Conservation (phyloP, 73 alveolate species). For the Tetrahymena borealis region DNA sequence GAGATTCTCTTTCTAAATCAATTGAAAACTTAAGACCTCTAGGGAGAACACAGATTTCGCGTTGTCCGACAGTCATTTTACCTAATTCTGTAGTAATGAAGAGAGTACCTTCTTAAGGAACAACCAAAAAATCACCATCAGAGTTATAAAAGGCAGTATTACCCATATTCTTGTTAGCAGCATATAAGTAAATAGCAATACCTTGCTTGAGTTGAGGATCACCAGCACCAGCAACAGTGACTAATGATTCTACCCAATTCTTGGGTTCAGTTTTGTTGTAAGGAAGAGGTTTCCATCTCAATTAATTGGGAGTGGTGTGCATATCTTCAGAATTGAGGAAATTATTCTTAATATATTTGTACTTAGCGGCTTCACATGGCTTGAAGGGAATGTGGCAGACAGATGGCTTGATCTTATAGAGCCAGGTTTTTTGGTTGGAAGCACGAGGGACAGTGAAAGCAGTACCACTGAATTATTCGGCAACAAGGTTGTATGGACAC, state of each 20-base stretch:
- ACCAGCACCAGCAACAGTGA: conserved; percentile 75
- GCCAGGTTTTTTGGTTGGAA: conserved; percentile 66
- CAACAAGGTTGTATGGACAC: conserved; percentile 72
- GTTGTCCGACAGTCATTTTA: conserved; percentile 50
- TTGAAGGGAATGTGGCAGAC: conserved; percentile 62
- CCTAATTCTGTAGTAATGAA: conserved; percentile 75
- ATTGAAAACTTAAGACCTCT: conserved; percentile 84
- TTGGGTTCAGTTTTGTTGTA: conserved; percentile 23
- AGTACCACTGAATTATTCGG: conserved; percentile 86
- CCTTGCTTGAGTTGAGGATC: conserved; percentile 77
- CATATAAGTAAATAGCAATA: conserved; percentile 58
- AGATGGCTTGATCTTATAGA: conserved; percentile 69
- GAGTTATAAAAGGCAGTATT: conserved; percentile 61
- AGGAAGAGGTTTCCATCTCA: conserved; percentile 65
- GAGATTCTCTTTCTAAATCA: conserved; percentile 37
- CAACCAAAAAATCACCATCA: conserved; percentile 72
- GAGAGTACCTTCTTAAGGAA: conserved; percentile 71
- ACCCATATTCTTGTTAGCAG: conserved; percentile 72
- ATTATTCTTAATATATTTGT: conserved; percentile 33
- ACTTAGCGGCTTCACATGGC: neutral
- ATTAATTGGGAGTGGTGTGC: conserved; percentile 56
- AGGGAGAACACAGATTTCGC: conserved; percentile 67
- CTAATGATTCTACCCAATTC: conserved; percentile 66
- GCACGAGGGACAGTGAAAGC: conserved; percentile 75
- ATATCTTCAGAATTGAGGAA: conserved; percentile 49